Evolutionary conservation across 306 rosid genomes (phyloP).

Genomic region (Trifolium dubium): DNA sequence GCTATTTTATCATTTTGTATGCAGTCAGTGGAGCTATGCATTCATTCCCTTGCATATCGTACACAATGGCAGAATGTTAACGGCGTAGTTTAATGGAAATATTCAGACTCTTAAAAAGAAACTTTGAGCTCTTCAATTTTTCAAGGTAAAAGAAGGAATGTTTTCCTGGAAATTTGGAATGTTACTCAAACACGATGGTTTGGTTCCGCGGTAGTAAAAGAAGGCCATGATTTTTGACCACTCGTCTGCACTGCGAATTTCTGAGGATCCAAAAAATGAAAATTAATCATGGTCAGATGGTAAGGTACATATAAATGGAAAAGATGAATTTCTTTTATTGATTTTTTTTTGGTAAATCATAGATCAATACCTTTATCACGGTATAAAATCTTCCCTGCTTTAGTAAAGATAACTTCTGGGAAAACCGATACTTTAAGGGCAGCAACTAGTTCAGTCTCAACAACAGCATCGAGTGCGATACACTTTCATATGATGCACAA

Average conservation of each 20-base stretch:
- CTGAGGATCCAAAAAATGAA: constrained; percentile 51
- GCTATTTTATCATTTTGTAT: constrained; percentile 12
- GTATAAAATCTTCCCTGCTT: constrained; percentile 81
- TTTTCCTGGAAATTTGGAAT: constrained; percentile 54
- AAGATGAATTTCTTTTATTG: not conserved
- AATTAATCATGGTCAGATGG: constrained; percentile 19
- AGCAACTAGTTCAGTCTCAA: constrained; percentile 72
- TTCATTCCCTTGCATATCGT: constrained; percentile 22
- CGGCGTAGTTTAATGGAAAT: not conserved
- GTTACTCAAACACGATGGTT: constrained; percentile 66
- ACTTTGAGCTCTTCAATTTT: constrained; percentile 30
- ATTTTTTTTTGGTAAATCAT: not conserved
- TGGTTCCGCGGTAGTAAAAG: constrained; percentile 83
- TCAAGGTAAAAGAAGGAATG: constrained; percentile 62
- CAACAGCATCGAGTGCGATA: constrained; percentile 86
- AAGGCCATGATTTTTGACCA: constrained; percentile 88
- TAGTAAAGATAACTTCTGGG: constrained; percentile 86
- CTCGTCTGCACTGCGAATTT: constrained; percentile 74
- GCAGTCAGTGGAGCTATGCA: constrained; percentile 34
- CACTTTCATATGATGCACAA: constrained; percentile 56
- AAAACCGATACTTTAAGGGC: constrained; percentile 73
- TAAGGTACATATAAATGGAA: constrained; percentile 9
- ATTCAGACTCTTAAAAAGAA: constrained; percentile 14
- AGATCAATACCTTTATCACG: constrained; percentile 73
- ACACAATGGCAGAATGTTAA: not conserved